Percentiles rank a stretch among this genome's conserved stretches.
Conservation (phyloP, 768 basidiomycete genomes). For the Lentinula guzmanii region DNA sequence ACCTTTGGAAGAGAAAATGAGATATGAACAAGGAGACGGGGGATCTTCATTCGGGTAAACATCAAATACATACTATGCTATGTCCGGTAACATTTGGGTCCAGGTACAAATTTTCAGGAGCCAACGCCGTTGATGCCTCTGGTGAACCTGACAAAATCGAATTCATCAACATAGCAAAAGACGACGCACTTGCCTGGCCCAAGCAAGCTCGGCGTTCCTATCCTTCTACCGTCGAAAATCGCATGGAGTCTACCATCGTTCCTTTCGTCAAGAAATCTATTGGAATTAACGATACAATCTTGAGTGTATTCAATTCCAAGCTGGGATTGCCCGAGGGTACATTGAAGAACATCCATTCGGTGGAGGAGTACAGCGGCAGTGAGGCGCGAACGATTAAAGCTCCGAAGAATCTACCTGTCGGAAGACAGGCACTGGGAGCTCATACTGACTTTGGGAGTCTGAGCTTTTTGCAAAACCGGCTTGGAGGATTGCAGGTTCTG, state of each 20-base stretch:
- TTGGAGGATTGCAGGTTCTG: conserved; percentile 40
- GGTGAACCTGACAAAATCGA: conserved; percentile 36
- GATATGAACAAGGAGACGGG: conserved; percentile 33
- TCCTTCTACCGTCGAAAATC: conserved; percentile 21
- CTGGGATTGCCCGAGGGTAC: conserved; percentile 35
- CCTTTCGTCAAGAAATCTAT: conserved; percentile 23
- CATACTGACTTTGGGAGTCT: conserved; percentile 41
- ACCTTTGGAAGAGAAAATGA: conserved; percentile 35
- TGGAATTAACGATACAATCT: conserved; percentile 29
- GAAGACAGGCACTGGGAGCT: conserved; percentile 15
- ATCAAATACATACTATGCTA: not conserved
- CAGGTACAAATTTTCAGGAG: conserved; percentile 41
- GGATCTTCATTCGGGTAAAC: conserved; percentile 32
- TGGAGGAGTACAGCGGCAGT: conserved; percentile 27
- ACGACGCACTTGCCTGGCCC: conserved; percentile 40
- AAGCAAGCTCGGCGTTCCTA: conserved; percentile 32
- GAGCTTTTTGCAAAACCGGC: conserved; percentile 32
- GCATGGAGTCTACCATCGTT: conserved; percentile 2
- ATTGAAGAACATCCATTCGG: conserved; percentile 26
- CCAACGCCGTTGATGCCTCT: conserved; percentile 34
- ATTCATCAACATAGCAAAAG: conserved; percentile 28
- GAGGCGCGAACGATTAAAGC: conserved; percentile 36
- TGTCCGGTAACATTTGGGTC: not conserved
- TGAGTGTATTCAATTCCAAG: conserved; percentile 32
- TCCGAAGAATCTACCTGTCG: conserved; percentile 23